Evolutionary conservation across 2,329 filamentous ascomycete species (phyloP).

Genomic region (Zymoseptoria ardabiliae): DNA sequence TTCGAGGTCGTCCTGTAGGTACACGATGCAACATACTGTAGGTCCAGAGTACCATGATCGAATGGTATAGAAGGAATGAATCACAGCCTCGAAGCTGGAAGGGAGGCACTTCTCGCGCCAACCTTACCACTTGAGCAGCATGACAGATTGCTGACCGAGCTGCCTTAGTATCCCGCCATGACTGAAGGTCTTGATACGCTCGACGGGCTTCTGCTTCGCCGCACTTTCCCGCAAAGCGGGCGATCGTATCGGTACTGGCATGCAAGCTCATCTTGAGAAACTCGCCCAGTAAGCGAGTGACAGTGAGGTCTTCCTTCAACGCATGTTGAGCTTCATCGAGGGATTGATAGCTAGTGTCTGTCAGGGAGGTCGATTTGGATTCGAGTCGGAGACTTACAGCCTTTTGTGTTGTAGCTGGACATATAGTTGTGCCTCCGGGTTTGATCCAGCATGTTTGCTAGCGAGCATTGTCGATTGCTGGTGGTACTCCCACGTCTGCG

Average conservation of each 20-base stretch:
- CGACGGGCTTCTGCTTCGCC: slow-evolving; percentile 16
- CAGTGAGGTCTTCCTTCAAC: slow-evolving; percentile 1
- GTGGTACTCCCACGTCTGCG: slow-evolving; percentile 15
- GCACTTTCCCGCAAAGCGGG: slow-evolving; percentile 17
- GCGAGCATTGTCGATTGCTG: slow-evolving; percentile 9
- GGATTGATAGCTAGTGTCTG: neutral
- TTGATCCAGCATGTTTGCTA: neutral
- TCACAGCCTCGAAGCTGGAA: slow-evolving; percentile 15
- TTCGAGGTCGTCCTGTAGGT: slow-evolving; percentile 5
- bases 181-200: slow-evolving; percentile 14
- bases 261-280: slow-evolving; percentile 17
- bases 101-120: slow-evolving; percentile 9
- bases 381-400: slow-evolving; percentile 2
- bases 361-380: neutral
- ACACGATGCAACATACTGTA: slow-evolving; percentile 15
- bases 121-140: slow-evolving; percentile 12
- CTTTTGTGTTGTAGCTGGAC: slow-evolving; percentile 17
- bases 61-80: slow-evolving; percentile 14
- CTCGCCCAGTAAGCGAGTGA: slow-evolving; percentile 6
- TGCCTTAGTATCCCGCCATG: slow-evolving; percentile 11
- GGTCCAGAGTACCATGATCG: slow-evolving; percentile 16
- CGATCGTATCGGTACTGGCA: slow-evolving; percentile 11
- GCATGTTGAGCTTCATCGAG: slow-evolving; percentile 1
- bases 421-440: slow-evolving; percentile 14
- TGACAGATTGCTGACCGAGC: slow-evolving; percentile 16